Evolutionary conservation across 2,329 filamentous ascomycete genomes (phyloP).

Genomic region (Colletotrichum sp.): DNA sequence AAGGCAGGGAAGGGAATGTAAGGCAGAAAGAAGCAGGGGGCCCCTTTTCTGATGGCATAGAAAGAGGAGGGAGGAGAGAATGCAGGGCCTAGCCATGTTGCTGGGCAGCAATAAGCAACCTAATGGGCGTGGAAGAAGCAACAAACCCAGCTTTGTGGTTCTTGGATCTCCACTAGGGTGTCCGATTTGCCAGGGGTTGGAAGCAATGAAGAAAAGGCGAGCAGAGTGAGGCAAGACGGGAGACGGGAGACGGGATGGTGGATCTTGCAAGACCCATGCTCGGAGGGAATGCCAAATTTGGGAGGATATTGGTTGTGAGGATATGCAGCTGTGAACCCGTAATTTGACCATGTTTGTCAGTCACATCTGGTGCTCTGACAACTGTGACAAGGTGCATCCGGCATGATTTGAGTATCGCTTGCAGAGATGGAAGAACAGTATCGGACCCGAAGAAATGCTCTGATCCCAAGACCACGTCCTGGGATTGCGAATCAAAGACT

Average conservation of each 20-base stretch:
- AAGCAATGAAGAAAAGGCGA: conserved; percentile 7
- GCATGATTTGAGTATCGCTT: not conserved
- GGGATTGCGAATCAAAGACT: conserved; percentile 11
- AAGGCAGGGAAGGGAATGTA: not conserved
- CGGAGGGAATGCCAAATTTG: not conserved
- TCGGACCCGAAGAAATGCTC: not conserved
- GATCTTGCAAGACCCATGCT: not conserved
- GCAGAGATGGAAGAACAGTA: not conserved
- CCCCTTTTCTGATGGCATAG: not conserved
- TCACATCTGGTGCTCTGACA: not conserved
- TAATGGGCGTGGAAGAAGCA: conserved; percentile 9
- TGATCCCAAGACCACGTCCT: conserved; percentile 8
- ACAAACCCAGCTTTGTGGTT: conserved; percentile 17
- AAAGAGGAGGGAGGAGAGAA: not conserved
- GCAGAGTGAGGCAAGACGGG: not conserved
- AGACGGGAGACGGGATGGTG: not conserved
- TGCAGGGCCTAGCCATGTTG: not conserved
- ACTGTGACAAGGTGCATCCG: not conserved
- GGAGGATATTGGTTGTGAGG: not conserved
- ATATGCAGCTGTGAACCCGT: not conserved
- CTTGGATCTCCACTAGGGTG: not conserved
- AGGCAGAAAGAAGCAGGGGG: not conserved
- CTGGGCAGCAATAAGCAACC: conserved; percentile 8
- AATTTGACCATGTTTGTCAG: not conserved
- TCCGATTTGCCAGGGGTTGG: not conserved